Percentiles rank a stretch among this genome's conserved stretches.
These are phyloP conservation scores for Cladosporium austrohemisphaericum DNA, from an alignment of 2,329 filamentous ascomycete genomes.

Conservation along the genomic window DNA sequence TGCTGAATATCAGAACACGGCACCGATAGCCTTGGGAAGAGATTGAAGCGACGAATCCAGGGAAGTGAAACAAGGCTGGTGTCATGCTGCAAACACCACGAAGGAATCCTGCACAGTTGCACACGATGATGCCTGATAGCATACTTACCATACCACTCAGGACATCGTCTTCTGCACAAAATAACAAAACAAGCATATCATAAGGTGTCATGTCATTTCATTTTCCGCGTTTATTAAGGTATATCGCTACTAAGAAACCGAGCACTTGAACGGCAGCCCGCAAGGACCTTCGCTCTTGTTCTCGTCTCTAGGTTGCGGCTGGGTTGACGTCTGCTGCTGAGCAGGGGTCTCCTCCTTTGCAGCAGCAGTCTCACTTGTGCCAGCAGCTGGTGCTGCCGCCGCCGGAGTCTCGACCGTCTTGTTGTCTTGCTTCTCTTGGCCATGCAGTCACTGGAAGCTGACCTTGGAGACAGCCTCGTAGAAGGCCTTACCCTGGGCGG, in stretches of 20 bases:
- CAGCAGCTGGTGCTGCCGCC: slow-evolving; percentile 12
- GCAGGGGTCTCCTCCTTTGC: slow-evolving; percentile 30
- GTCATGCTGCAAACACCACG: too few species aligned
- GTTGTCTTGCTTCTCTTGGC: slow-evolving; percentile 30
- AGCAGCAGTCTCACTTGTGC: slow-evolving; percentile 7
- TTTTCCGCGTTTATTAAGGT: slow-evolving; percentile 14
- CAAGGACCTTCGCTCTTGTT: slow-evolving; percentile 66
- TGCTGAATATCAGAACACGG: too few species aligned
- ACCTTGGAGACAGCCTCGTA: slow-evolving; percentile 72
- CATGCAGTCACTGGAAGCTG: slow-evolving; percentile 68
- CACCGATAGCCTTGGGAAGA: too few species aligned
- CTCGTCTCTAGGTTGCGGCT: slow-evolving; percentile 37
- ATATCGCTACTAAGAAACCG: slow-evolving; percentile 51
- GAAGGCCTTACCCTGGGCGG: slow-evolving; percentile 79
- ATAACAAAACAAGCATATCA: too few species aligned
- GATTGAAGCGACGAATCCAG: too few species aligned
- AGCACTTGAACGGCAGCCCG: slow-evolving; percentile 71
- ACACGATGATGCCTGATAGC: too few species aligned
- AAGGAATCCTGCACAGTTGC: too few species aligned
- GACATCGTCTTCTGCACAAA: too few species aligned
- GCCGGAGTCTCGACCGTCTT: background rate
- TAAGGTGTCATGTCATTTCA: background rate
- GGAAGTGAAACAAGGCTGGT: too few species aligned
- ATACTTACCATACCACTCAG: too few species aligned
- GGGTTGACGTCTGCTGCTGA: slow-evolving; percentile 26